Percentiles rank a stretch among this genome's conserved stretches.
Conservation (phyloP, 164 flowering plant species). For the Chimonanthus salicifolius region DNA sequence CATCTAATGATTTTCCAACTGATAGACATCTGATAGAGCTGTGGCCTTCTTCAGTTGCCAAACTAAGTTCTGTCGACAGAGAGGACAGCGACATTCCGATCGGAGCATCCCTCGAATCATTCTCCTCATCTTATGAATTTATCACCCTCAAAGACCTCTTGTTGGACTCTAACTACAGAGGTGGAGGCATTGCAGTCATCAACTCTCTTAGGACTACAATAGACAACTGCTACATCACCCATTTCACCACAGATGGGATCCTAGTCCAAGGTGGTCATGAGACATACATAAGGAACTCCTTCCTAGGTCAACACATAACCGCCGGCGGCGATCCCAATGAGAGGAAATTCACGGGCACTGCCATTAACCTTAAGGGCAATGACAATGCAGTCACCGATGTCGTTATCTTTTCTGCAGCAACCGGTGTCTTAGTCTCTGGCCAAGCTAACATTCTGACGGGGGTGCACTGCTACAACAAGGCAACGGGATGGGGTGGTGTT, state of each 20-base stretch:
- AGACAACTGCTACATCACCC: slow-evolving; percentile 79
- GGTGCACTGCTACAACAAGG: slow-evolving; percentile 92
- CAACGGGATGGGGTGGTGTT: slow-evolving; percentile 80
- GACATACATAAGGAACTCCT: slow-evolving; percentile 68
- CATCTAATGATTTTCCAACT: slow-evolving; percentile 13
- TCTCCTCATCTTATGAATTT: slow-evolving; percentile 42
- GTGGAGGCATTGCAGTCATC: slow-evolving; percentile 59
- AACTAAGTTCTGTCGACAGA: background rate
- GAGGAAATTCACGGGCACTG: slow-evolving; percentile 62
- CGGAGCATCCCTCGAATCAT: background rate
- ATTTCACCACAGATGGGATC: slow-evolving; percentile 56
- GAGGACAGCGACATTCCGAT: background rate
- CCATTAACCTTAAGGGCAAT: slow-evolving; percentile 56
- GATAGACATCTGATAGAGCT: slow-evolving; percentile 11
- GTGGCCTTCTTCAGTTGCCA: slow-evolving; percentile 1
- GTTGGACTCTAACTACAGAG: slow-evolving; percentile 64
- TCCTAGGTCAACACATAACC: slow-evolving; percentile 83
- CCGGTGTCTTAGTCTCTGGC: slow-evolving; percentile 65
- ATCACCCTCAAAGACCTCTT: slow-evolving; percentile 60
- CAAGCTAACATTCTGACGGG: slow-evolving; percentile 72
- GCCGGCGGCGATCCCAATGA: slow-evolving; percentile 66
- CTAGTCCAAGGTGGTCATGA: slow-evolving; percentile 68
- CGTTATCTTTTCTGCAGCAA: slow-evolving; percentile 67
- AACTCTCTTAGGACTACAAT: slow-evolving; percentile 68
- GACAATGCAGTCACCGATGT: slow-evolving; percentile 80